Conservation (phyloP, 2,329 filamentous ascomycete genomes). For the Pseudohalonectria lignicola region DNA sequence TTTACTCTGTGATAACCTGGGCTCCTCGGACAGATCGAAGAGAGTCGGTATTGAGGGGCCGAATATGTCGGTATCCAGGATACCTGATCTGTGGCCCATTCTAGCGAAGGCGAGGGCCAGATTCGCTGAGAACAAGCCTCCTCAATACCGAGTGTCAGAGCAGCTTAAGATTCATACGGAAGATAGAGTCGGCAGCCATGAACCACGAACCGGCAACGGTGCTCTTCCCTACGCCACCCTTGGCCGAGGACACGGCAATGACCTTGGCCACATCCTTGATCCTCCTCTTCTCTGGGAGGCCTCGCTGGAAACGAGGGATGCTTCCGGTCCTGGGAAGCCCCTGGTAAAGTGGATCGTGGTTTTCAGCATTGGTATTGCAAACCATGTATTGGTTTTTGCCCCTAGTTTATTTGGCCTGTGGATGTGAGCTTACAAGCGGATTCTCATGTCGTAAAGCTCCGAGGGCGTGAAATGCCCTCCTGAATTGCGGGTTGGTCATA, state of each 20-base stretch:
- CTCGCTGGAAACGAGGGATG: slow-evolving; percentile 66
- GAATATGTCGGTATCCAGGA: slow-evolving; percentile 94
- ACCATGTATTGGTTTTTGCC: no score
- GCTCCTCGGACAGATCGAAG: slow-evolving; percentile 70
- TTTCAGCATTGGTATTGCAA: no score
- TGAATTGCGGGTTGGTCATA: slow-evolving; percentile 13
- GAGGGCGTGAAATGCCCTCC: slow-evolving; percentile 38
- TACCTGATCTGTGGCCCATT: slow-evolving; percentile 69
- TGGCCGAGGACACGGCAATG: slow-evolving; percentile 94
- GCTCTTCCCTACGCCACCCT: slow-evolving; percentile 96
- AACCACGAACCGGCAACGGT: slow-evolving; percentile 63
- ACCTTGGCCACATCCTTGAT: slow-evolving; percentile 82
- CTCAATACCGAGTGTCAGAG: no score
- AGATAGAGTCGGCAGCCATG: no score
- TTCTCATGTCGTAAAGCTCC: slow-evolving; percentile 65
- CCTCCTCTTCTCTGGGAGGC: slow-evolving; percentile 67
- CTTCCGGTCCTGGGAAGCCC: slow-evolving; percentile 72
- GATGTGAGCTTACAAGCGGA: slow-evolving; percentile 60
- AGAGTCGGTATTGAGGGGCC: slow-evolving; percentile 90
- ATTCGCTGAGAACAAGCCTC: no score
- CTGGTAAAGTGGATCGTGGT: no score
- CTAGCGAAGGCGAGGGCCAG: slow-evolving; percentile 79
- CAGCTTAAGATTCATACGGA: no score
- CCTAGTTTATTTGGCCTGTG: no score
- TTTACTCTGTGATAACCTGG: slow-evolving; percentile 61